phyloP scores from a whole-genome alignment of 805 yeast species.

The Phaffomyces opuntiae region DNA sequence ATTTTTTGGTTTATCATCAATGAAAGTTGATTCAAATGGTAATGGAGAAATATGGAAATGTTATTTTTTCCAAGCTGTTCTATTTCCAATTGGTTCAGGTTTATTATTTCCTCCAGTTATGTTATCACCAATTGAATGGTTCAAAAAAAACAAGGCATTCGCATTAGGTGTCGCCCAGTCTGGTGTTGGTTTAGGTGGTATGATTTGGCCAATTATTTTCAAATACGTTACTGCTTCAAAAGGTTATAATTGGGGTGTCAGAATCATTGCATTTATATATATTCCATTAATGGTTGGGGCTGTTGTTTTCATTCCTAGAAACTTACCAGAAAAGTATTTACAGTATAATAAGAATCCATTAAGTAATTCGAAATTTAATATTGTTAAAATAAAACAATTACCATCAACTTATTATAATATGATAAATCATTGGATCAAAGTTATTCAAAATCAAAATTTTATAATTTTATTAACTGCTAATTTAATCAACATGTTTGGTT shows the following conservation, averaged over 20 bases:
- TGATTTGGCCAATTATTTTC: conserved; percentile 26
- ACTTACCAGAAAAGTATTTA: conserved; percentile 7
- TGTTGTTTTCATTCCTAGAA: conserved; percentile 13
- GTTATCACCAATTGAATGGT: conserved; percentile 64
- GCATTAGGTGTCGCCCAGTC: conserved; percentile 41
- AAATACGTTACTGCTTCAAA: conserved; percentile 12
- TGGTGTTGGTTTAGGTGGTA: conserved; percentile 51
- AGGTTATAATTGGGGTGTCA: conserved; percentile 17
- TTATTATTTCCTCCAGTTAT: conserved; percentile 50
- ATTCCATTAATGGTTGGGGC: conserved; percentile 16
- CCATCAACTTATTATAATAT: conserved; percentile 8
- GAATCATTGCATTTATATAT: conserved; percentile 17
- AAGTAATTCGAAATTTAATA: conserved; percentile 13
- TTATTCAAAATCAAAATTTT: conserved; percentile 7
- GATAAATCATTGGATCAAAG: conserved; percentile 11
- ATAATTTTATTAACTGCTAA: conserved; percentile 9
- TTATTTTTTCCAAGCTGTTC: conserved; percentile 19
- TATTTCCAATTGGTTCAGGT: conserved; percentile 27
- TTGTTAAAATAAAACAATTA: conserved; percentile 7
- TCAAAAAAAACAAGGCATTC: conserved; percentile 50
- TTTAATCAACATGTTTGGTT: conserved; percentile 17
- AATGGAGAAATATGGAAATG: conserved; percentile 20
- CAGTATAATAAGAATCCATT: conserved; percentile 9
- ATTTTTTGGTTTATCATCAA: conserved; percentile 17
- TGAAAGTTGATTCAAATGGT: conserved; percentile 1